Conservation (phyloP, 345 rosid species). For the Bruguiera parviflora region DNA sequence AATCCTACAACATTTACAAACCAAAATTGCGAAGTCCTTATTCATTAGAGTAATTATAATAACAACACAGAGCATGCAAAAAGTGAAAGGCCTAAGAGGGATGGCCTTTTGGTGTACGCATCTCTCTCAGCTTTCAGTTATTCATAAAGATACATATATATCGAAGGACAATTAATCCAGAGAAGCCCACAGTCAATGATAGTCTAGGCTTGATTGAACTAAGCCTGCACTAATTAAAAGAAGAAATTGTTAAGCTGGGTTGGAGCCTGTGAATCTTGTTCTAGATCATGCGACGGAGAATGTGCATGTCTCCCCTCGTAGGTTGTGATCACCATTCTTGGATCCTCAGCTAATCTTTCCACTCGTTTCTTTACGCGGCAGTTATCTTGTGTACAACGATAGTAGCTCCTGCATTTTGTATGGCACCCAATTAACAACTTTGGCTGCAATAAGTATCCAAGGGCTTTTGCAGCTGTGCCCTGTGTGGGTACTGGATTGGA, state of each 20-base stretch:
- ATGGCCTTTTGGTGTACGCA: neutral
- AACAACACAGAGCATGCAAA: neutral
- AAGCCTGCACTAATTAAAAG: constrained; percentile 36
- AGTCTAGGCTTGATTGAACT: neutral
- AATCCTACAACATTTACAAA: neutral
- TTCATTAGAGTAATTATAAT: neutral
- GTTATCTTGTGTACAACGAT: constrained; percentile 88
- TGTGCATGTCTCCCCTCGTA: constrained; percentile 94
- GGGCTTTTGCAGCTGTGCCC: too few relatives aligned
- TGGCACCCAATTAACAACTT: too few relatives aligned
- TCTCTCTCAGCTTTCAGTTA: neutral
- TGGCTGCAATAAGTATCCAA: too few relatives aligned
- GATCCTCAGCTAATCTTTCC: constrained; percentile 96
- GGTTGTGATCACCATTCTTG: constrained; percentile 97
- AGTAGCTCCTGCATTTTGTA: constrained; percentile 70
- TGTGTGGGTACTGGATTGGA: too few relatives aligned
- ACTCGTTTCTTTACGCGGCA: constrained; percentile 96
- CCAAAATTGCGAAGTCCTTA: neutral
- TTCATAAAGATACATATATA: neutral
- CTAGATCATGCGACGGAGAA: constrained; percentile 74
- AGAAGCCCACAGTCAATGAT: neutral
- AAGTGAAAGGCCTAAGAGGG: neutral
- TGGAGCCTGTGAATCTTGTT: constrained; percentile 42
- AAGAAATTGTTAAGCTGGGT: constrained; percentile 58
- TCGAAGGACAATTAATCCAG: neutral